Base-by-base conservation (phyloP, 805 yeast species). In the Phaffomyces opuntiae region DNA sequence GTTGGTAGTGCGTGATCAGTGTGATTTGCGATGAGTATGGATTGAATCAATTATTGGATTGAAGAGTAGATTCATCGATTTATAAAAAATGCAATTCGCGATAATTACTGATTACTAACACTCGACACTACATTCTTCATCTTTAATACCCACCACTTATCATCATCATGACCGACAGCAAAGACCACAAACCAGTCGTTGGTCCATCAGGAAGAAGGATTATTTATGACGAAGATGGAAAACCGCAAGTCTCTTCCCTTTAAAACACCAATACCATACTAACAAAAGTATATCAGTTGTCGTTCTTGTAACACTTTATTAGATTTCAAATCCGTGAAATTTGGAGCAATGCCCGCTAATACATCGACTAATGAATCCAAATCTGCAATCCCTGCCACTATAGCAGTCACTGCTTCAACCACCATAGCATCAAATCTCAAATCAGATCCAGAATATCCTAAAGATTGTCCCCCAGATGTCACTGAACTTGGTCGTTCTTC, bases 381-480 rank as follows among this genome's bases (percentile, higher is more conserved):
- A 38, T 21, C 36, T 9, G 12, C 17, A 4, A 12, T 31, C 5
- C 12, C 21, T 16, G 12, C 36, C 16, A 44, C 29, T 24, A 38
- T 48, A 7, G 31, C 57, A 11, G 50, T 61, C 9, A 52, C 52
- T 9, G 49, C 56, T 32, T 34, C 47, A 1, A 21, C 44, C 9
- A n/a, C 24, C 24, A 21, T 21, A 29, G 12, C 31, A 29, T 11
- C 31, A 29, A 29, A 13, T 29, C 31, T 29, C 14, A 9, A 29
- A 29, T 29, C 31, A 29, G 12, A 29, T 29, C 11, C 26, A 21
- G n/a, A 16, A 5, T 69, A 73, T 49, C 50, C 64, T 3, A 68
- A 72, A 44, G 82, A 77, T 27, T 80, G 84, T 51, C 99, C 99
- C 1, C 90, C 98, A 0, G 97, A 90, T 65, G 91, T 85, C 4